Evolutionary conservation across 2,329 filamentous ascomycete genomes (phyloP).

Genomic region (Zasmidium citrigriseum): DNA sequence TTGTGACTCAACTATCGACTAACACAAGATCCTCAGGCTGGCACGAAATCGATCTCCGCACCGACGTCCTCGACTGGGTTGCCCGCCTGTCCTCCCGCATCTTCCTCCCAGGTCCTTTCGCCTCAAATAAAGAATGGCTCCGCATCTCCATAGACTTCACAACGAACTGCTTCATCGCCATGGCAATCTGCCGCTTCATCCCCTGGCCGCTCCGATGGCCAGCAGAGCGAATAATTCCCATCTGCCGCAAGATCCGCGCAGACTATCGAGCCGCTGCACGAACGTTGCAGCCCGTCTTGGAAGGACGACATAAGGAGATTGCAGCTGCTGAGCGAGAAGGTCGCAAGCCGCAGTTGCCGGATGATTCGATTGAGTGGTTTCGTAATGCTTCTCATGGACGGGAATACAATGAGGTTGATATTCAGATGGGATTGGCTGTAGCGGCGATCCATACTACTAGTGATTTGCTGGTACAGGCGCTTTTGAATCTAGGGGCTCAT

Average conservation of each 20-base stretch:
- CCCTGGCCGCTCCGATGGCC: slow-evolving; percentile 38
- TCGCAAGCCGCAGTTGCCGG: slow-evolving; percentile 17
- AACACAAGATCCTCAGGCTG: slow-evolving; percentile 7
- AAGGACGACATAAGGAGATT: slow-evolving; percentile 15
- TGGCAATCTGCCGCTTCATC: slow-evolving; percentile 35
- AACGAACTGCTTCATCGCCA: slow-evolving; percentile 37
- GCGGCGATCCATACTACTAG: slow-evolving; percentile 34
- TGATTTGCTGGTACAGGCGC: slow-evolving; percentile 26
- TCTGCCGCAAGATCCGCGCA: slow-evolving; percentile 35
- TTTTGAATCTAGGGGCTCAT: slow-evolving; percentile 26
- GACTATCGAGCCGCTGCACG: slow-evolving; percentile 34
- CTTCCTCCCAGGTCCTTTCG: slow-evolving; percentile 41
- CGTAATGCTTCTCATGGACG: slow-evolving; percentile 23
- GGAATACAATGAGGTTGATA: slow-evolving; percentile 18
- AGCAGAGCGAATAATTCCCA: slow-evolving; percentile 38
- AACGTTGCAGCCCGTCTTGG: slow-evolving; percentile 35
- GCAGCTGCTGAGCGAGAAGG: slow-evolving; percentile 16
- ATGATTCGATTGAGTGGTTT: slow-evolving; percentile 33
- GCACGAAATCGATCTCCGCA: slow-evolving; percentile 21
- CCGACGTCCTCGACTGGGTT: slow-evolving; percentile 36
- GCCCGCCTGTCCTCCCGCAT: slow-evolving; percentile 43
- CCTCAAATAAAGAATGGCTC: slow-evolving; percentile 44
- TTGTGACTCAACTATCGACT: no score
- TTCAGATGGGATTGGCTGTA: slow-evolving; percentile 25
- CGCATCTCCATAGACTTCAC: slow-evolving; percentile 39